These are phyloP conservation scores for Magnolia officinalis DNA, from an alignment of 164 flowering plant species.

Conservation along the genomic window DNA sequence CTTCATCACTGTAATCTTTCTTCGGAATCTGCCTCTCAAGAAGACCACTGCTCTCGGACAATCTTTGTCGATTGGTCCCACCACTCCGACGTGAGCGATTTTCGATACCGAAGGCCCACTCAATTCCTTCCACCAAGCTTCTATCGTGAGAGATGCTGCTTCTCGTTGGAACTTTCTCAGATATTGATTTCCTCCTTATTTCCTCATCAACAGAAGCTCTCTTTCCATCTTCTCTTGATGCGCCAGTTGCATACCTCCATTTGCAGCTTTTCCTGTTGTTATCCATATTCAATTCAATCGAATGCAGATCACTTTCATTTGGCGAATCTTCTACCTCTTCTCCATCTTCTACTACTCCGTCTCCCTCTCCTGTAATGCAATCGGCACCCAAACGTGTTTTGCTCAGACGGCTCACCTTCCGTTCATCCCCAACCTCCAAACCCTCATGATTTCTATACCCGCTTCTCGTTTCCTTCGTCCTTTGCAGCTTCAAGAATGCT, in stretches of 20 bases:
- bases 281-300: slow-evolving; percentile 70
- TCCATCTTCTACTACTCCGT: slow-evolving; percentile 38
- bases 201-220: slow-evolving; percentile 35
- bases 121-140: slow-evolving; percentile 58
- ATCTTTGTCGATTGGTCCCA: slow-evolving; percentile 15
- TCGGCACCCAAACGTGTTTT: slow-evolving; percentile 14
- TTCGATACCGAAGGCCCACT: slow-evolving; percentile 43
- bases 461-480: slow-evolving; percentile 32
- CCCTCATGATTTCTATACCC: slow-evolving; percentile 18
- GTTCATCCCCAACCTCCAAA: slow-evolving; percentile 26
- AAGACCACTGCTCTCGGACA: slow-evolving; percentile 5
- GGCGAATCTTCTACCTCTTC: slow-evolving; percentile 32
- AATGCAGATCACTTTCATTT: slow-evolving; percentile 73
- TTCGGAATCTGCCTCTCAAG: not conserved
- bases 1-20: slow-evolving; percentile 21
- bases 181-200: slow-evolving; percentile 47
- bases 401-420: slow-evolving; percentile 9
- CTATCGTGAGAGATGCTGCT: slow-evolving; percentile 50
- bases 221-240: slow-evolving; percentile 27
- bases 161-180: slow-evolving; percentile 38
- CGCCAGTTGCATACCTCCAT: slow-evolving; percentile 36
- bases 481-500: slow-evolving; percentile 41
- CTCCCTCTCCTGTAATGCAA: slow-evolving; percentile 26
- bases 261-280: slow-evolving; percentile 42
- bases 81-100: slow-evolving; percentile 27